Base-by-base conservation (phyloP, 371 early-diverging fungal species). In the Dinochytrium kinnereticum region DNA sequence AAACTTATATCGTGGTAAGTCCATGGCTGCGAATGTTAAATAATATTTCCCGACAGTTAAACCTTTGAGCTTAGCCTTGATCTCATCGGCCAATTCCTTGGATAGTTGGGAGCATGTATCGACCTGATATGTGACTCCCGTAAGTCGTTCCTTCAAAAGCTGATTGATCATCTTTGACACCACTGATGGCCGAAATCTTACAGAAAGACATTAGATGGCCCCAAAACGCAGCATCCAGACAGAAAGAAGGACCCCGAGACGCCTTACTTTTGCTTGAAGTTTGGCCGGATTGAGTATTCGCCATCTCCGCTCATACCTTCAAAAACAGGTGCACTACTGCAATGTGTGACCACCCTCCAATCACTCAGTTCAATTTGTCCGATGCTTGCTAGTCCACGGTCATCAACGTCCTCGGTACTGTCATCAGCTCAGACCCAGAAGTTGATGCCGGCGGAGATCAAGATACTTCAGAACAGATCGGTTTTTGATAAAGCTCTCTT, bases 11-110 rank as follows among this genome's bases (percentile, higher is more conserved):
- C 90, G 78, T 44, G 74, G 77, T 67, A 90, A 80, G 1, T 89
- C 88, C 15, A 90, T 80, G 33, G 87, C 91, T 91, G 69, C 17
- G 24, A 5, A 19, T 3, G 21, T 1, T 24, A 51, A 2, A 24
- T 55, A 68, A 55, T 49, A 1, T 19, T 28, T 51, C 37, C 17
- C 15, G 26, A 66, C 68, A 38, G 13, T 15, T 64, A 37, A 59
- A 89, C 90, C 90, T 65, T 89, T 87, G 59, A 91, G 85, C 67
- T 87, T 87, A 28, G 81, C 77, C 77, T 90, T 90, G 73, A 91
- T 82, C 72, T 87, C 89, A 71, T 91, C 90, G 2, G 90, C 85
- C 38, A 91, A 89, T 50, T 88, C 84, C 38, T 82, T 81, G 49
- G 90, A 85, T 78, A 81, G 81, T 36, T 80, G 82, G 40, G 90